These are phyloP conservation scores for Pugionium dolabratum DNA, from an alignment of 345 rosid species.

Conservation along the genomic window DNA sequence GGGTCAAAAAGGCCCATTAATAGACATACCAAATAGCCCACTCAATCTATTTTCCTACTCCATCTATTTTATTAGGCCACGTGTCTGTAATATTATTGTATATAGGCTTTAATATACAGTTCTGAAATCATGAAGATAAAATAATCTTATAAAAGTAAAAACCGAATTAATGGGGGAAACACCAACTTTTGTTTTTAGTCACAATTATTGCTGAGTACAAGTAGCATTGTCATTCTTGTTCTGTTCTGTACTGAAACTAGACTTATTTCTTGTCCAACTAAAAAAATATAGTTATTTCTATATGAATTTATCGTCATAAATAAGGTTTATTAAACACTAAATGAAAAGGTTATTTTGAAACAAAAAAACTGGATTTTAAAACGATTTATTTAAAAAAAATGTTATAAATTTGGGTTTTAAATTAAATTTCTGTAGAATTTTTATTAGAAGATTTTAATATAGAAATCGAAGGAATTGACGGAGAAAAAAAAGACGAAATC, in stretches of 20 bases:
- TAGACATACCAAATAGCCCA: constrained; percentile 15
- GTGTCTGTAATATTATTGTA: neutral
- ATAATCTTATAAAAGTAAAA: neutral
- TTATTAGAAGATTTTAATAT: no score
- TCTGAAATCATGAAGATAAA: neutral
- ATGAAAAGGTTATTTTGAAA: no score
- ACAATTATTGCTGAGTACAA: constrained; percentile 18
- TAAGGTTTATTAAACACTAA: no score
- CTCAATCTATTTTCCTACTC: constrained; percentile 9
- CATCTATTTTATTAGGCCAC: constrained; percentile 3
- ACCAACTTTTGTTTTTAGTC: constrained; percentile 24
- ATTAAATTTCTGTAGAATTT: no score
- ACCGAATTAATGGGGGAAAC: constrained; percentile 30
- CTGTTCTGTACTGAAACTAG: constrained; percentile 18
- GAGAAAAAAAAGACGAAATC: no score
- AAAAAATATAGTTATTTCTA: no score
- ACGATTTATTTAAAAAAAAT: no score
- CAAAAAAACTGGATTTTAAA: no score
- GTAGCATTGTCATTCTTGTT: constrained; percentile 25
- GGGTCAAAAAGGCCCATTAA: constrained; percentile 29
- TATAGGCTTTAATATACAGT: no score
- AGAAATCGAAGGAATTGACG: no score
- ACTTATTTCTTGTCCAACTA: constrained; percentile 22
- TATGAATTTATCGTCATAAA: no score
- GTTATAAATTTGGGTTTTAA: no score